Conservation (phyloP, 352 stramenopile genomes). For the Thraustochytrium sp. region DNA sequence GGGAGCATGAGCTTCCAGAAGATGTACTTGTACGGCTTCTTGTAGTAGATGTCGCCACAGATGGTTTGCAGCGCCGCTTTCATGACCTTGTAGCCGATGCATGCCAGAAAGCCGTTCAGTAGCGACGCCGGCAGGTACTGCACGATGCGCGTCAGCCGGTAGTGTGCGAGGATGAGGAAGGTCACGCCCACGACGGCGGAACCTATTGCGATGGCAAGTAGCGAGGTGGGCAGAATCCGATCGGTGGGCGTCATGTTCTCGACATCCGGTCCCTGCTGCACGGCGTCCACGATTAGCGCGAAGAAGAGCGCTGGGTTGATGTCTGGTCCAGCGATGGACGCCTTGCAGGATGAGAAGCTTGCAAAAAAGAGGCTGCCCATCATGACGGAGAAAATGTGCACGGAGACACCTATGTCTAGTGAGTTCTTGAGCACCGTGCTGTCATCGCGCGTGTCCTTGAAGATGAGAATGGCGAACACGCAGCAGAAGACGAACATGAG, state of each 20-base stretch:
- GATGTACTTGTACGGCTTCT: constrained; percentile 22
- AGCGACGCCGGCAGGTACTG: constrained; percentile 40
- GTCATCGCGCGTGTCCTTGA: constrained; percentile 23
- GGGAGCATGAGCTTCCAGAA: constrained; percentile 42
- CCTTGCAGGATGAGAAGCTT: not conserved
- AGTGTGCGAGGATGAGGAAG: not conserved
- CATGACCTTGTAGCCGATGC: constrained; percentile 43
- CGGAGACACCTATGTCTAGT: not conserved
- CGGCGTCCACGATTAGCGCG: constrained; percentile 2
- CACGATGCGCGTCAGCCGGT: constrained; percentile 20
- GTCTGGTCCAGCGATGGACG: constrained; percentile 30
- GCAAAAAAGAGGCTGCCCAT: constrained; percentile 4
- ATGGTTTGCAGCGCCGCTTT: constrained; percentile 32
- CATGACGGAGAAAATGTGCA: constrained; percentile 39
- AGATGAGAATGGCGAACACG: constrained; percentile 33
- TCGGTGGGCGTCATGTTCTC: not conserved
- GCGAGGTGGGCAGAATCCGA: not conserved
- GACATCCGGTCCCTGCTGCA: not conserved
- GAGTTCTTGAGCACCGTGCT: constrained; percentile 15
- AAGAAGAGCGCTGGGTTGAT: constrained; percentile 43
- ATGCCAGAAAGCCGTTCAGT: constrained; percentile 38
- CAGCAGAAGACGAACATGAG: constrained; percentile 43
- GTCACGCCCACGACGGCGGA: not conserved
- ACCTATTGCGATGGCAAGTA: constrained; percentile 13
- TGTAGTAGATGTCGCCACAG: constrained; percentile 35